Evolutionary conservation across 129 eudicot genomes (phyloP).

Genomic region (Pittosporum tobira): DNA sequence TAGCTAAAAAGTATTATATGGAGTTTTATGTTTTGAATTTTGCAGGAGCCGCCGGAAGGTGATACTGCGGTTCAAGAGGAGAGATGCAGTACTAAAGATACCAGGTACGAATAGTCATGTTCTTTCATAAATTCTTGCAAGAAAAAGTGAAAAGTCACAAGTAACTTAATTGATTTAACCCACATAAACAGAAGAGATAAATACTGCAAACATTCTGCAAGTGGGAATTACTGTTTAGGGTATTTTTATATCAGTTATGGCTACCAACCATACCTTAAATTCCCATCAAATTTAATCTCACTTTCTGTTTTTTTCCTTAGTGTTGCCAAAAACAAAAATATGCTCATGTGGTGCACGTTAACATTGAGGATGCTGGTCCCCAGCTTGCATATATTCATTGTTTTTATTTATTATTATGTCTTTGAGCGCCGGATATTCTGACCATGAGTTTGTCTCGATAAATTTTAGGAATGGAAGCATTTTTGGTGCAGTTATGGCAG

Average conservation of each 20-base stretch:
- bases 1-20: too few species aligned
- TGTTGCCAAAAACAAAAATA: constrained; percentile 7
- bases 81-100: constrained; percentile 22
- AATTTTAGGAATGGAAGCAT: constrained; percentile 40
- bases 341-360: constrained; percentile 83
- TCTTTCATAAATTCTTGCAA: constrained; percentile 13
- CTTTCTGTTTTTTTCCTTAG: constrained; percentile 9
- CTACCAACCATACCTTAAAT: constrained; percentile 27
- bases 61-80: too few species aligned
- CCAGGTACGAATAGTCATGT: constrained; percentile 38
- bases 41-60: too few species aligned
- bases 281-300: constrained; percentile 14
- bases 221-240: too few species aligned
- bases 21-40: too few species aligned
- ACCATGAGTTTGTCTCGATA: constrained; percentile 14
- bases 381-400: constrained; percentile 14
- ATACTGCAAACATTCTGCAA: too few species aligned
- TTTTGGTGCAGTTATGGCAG: constrained; percentile 25
- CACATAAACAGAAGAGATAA: neutral
- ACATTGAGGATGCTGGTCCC: constrained; percentile 74
- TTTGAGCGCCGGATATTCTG: constrained; percentile 9
- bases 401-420: constrained; percentile 6
- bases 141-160: too few species aligned
- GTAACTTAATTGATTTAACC: too few species aligned
- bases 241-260: too few species aligned